Percentiles rank a stretch among this genome's conserved stretches.
Evolutionary conservation across 2,329 filamentous ascomycete species (phyloP).

Genomic region (Didymellaceae sp.): DNA sequence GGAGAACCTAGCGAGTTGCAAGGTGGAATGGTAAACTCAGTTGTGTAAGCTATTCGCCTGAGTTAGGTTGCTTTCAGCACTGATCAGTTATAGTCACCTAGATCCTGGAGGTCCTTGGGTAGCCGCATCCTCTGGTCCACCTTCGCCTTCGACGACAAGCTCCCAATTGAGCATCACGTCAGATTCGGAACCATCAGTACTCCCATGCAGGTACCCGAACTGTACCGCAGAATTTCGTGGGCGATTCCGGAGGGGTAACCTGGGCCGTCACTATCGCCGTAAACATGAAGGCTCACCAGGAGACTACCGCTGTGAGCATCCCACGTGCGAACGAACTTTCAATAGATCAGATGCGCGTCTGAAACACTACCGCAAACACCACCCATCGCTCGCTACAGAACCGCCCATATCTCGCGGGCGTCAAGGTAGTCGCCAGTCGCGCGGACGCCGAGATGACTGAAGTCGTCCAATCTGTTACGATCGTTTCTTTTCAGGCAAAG

Average conservation of each 20-base stretch:
- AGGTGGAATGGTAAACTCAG: too few species aligned
- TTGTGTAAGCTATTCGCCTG: neutral
- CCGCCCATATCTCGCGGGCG: neutral
- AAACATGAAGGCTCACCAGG: neutral
- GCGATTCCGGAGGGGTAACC: neutral
- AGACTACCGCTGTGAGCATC: neutral
- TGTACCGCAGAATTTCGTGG: neutral
- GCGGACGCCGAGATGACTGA: neutral
- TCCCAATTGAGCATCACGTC: neutral
- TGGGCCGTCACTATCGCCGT: neutral
- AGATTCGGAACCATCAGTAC: neutral
- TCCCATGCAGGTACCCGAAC: neutral
- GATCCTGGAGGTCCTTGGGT: neutral
- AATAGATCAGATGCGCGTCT: neutral
- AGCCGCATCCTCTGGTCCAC: neutral
- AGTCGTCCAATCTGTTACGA: neutral
- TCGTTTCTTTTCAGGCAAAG: too few species aligned
- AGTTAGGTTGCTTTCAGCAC: neutral
- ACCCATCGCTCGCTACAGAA: neutral
- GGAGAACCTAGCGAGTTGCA: too few species aligned
- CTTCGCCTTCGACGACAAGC: neutral
- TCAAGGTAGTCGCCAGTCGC: neutral
- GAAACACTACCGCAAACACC: neutral
- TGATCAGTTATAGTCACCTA: neutral
- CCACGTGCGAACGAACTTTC: neutral